Conservation (phyloP, 2,329 filamentous ascomycete genomes). For the Stemphylium beticola region DNA sequence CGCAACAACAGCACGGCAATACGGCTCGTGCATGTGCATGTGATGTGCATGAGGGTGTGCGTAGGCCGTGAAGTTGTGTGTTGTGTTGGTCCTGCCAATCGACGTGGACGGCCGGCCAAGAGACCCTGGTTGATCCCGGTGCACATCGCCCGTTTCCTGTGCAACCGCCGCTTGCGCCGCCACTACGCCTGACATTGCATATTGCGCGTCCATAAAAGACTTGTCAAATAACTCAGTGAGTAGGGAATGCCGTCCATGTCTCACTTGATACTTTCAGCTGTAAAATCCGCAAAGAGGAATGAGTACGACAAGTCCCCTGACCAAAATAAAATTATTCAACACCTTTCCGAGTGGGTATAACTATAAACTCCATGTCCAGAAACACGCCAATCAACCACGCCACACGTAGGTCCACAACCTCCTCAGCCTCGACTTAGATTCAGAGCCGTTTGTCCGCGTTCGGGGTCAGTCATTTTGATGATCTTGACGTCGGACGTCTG, state of each 20-base stretch:
- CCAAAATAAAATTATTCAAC: conserved; percentile 5
- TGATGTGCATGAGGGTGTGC: conserved; percentile 32
- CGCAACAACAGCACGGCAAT: conserved; percentile 29
- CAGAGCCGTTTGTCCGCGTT: conserved; percentile 57
- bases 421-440: conserved; percentile 29
- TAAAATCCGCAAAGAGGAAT: neutral
- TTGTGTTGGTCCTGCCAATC: conserved; percentile 18
- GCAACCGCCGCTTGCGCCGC: conserved; percentile 19
- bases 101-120: conserved; percentile 18
- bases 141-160: conserved; percentile 22
- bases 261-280: neutral
- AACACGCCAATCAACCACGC: neutral
- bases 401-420: neutral
- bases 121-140: conserved; percentile 19
- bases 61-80: conserved; percentile 18
- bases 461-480: conserved; percentile 68
- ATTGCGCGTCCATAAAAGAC: no score
- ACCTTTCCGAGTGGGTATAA: conserved; percentile 28
- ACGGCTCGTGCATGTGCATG: conserved; percentile 25
- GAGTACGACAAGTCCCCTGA: neutral
- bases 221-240: no score
- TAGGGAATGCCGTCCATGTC: no score
- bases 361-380: conserved; percentile 13
- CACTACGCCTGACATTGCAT: conserved; percentile 11
- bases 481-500: conserved; percentile 73